Conservation (phyloP, 2,329 filamentous ascomycete species). For the Penicillium sp. region DNA sequence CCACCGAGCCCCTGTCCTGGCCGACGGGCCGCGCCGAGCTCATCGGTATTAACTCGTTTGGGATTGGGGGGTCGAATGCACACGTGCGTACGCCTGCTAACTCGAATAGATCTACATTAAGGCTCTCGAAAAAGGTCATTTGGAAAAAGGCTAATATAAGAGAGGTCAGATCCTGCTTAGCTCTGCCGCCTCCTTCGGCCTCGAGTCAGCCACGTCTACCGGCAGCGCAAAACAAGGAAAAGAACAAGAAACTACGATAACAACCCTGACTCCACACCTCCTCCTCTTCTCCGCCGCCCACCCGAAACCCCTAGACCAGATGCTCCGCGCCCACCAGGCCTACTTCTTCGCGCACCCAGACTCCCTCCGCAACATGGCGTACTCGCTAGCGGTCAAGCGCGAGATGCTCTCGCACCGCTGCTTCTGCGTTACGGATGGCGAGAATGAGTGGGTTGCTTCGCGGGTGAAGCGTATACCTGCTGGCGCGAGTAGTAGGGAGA, state of each 20-base stretch:
- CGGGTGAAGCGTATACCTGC: background rate
- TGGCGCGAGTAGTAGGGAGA: background rate
- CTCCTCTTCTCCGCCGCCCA: background rate
- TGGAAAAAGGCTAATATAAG: no score
- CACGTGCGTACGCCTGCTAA: conserved; percentile 18
- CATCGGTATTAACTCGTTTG: conserved; percentile 31
- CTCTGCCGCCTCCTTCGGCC: background rate
- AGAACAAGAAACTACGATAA: background rate
- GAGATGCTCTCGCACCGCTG: background rate
- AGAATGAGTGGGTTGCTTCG: background rate
- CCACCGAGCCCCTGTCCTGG: background rate
- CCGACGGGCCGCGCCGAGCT: background rate
- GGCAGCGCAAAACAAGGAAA: no score
- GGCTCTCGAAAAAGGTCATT: background rate
- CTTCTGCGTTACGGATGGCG: background rate
- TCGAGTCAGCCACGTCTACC: no score
- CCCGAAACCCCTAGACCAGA: background rate
- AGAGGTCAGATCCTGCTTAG: background rate
- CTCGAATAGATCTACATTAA: no score
- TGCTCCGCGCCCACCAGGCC: background rate
- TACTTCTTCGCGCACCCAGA: background rate
- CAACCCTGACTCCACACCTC: background rate
- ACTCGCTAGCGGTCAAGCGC: background rate
- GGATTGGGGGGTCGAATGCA: conserved; percentile 27
- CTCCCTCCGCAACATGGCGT: background rate